Base-by-base conservation (phyloP, 139 green algal species). In the Tetradesmus lagerheimii region DNA sequence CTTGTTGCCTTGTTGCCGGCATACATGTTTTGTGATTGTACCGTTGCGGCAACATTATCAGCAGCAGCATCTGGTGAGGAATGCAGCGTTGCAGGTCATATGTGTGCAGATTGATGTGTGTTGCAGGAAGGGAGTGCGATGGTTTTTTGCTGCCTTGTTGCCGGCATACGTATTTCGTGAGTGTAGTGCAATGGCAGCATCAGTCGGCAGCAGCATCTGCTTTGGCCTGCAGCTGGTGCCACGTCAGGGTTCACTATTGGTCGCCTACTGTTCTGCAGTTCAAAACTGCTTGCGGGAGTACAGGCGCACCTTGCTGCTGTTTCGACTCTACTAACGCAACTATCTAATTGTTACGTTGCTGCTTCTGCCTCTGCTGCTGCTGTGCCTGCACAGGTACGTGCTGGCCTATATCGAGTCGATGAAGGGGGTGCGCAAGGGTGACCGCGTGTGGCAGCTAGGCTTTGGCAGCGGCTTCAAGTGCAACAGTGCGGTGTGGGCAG, bases 381-480 rank as follows among this genome's bases (percentile, higher is more conserved):
- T 27, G 34, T 4, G 18, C 85, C 34, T 39, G 35, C 80, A 0
- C 89, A 93, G 94, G 94, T 96, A 96, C 82, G 91, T 95, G 43
- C 93, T 99, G 83, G 91, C 92, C 0, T 98, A 95, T 92, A 95
- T 97, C 18, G 97, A 99, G 92, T 84, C 90, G 14, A 50, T 89
- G 39, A 91, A 94, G 67, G 93, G 94, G 27, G 93, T 98, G 84
- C 87, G 90, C 20, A 90, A 90, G 18, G 96, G 96, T 34, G 96
- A 98, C 71, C 75, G 93, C 43, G 93, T 99, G 18, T 99, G 97
- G 97, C 97, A 99, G 95, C 94, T 99, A 71, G 97, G 92, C 76
- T 99, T 99, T 92, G 97, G 97, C 87, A 96, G 90, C n/a, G 97
- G 97, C 81, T 99, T 99, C 94, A 99, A 99, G 95, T 98, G 96